Evolutionary conservation across 768 basidiomycete genomes (phyloP).

Genomic region (Lepiota venenata): DNA sequence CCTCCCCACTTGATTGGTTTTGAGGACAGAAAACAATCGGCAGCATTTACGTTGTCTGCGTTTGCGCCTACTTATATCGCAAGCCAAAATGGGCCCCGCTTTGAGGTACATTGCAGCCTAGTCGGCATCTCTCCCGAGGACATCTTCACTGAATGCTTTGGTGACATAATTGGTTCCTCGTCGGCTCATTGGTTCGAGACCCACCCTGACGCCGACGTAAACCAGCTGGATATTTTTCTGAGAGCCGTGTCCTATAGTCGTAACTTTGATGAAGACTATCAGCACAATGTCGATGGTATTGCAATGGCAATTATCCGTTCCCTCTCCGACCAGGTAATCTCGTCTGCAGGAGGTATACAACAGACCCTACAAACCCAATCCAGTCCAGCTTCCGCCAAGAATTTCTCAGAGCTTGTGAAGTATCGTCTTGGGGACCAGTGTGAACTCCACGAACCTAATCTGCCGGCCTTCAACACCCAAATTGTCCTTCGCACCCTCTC

Average conservation of each 20-base stretch:
- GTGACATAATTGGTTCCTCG: constrained; percentile 64
- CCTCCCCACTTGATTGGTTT: constrained; percentile 80
- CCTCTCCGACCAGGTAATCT: constrained; percentile 66
- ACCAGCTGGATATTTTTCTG: constrained; percentile 10
- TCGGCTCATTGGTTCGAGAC: constrained; percentile 46
- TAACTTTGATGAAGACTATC: constrained; percentile 17
- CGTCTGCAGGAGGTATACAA: constrained; percentile 46
- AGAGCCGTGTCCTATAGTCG: constrained; percentile 11
- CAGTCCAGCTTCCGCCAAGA: constrained; percentile 21
- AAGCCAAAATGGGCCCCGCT: constrained; percentile 38
- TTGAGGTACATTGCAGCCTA: constrained; percentile 60
- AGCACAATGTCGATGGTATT: constrained; percentile 51
- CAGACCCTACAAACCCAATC: constrained; percentile 32
- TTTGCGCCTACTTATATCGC: constrained; percentile 70
- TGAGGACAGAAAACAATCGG: constrained; percentile 58
- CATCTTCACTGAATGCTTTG: constrained; percentile 61
- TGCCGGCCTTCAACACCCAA: constrained; percentile 52
- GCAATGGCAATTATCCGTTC: constrained; percentile 56
- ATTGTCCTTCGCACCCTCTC: constrained; percentile 51
- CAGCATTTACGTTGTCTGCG: constrained; percentile 59
- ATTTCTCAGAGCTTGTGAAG: constrained; percentile 49
- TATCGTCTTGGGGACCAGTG: constrained; percentile 49
- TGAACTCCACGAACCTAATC: constrained; percentile 58
- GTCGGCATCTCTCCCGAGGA: constrained; percentile 44
- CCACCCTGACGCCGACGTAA: constrained; percentile 13